These are phyloP conservation scores for Capsicum rhomboideum DNA, from an alignment of 257 asterid genomes.

Conservation along the genomic window DNA sequence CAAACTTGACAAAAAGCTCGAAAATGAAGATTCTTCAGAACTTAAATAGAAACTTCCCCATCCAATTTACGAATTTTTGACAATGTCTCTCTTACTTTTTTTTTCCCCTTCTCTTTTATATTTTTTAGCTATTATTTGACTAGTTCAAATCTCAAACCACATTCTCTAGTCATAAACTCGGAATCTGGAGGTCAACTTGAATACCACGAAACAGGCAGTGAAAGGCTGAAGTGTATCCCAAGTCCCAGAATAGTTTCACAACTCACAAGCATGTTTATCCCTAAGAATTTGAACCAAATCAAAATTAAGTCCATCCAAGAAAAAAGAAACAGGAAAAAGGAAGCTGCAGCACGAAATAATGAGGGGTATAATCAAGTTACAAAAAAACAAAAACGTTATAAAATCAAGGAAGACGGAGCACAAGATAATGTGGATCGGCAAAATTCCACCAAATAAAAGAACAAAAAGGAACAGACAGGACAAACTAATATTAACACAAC, in stretches of 20 bases:
- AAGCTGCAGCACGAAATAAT: neutral
- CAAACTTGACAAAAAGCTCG: neutral
- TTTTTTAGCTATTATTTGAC: neutral
- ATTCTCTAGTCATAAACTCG: neutral
- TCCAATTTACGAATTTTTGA: neutral
- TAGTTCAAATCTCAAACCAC: neutral
- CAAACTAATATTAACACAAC: neutral
- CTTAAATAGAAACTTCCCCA: neutral
- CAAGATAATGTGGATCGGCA: neutral
- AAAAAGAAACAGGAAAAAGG: neutral
- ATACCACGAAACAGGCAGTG: neutral
- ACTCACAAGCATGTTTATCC: neutral
- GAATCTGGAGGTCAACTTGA: neutral
- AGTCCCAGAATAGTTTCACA: neutral
- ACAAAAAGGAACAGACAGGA: neutral
- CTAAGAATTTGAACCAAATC: neutral
- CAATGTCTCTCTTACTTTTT: neutral
- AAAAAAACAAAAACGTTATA: neutral
- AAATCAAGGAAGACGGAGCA: neutral
- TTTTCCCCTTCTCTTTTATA: neutral
- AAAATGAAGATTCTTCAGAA: neutral
- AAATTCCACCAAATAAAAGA: neutral
- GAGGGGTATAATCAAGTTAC: neutral
- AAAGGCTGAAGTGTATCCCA: neutral
- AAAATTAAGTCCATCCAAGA: neutral